Conservation (phyloP, 1,284 basidiomycete genomes). For the Pterulicium gracile region DNA sequence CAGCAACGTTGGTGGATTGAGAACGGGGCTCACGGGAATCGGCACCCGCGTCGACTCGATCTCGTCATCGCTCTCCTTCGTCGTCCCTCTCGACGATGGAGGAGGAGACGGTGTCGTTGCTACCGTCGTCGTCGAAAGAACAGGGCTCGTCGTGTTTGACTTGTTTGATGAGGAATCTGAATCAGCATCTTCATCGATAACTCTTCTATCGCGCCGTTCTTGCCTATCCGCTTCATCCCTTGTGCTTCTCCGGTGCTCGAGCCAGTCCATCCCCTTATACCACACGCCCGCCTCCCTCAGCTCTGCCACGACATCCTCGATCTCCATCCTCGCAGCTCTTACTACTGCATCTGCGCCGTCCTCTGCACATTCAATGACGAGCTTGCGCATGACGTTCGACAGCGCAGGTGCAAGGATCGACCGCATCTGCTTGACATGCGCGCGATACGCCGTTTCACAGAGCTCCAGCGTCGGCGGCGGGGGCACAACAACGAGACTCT, state of each 20-base stretch:
- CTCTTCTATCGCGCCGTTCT: slow-evolving; percentile 19
- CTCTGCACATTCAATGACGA: slow-evolving; percentile 48
- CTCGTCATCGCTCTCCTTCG: slow-evolving; percentile 13
- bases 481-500: slow-evolving; percentile 29
- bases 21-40: slow-evolving; percentile 45
- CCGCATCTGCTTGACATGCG: slow-evolving; percentile 44
- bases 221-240: slow-evolving; percentile 15
- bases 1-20: slow-evolving; percentile 44
- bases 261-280: slow-evolving; percentile 61
- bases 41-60: slow-evolving; percentile 21
- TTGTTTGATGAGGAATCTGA: slow-evolving; percentile 36
- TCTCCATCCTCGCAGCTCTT: slow-evolving; percentile 37
- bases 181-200: slow-evolving; percentile 20
- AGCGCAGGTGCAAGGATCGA: slow-evolving; percentile 50
- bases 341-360: slow-evolving; percentile 31
- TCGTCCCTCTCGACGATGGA: slow-evolving; percentile 26
- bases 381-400: slow-evolving; percentile 51
- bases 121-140: slow-evolving; percentile 60
- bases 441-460: slow-evolving; percentile 47
- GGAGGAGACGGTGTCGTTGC: slow-evolving; percentile 68
- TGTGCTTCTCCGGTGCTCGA: slow-evolving; percentile 33
- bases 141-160: slow-evolving; percentile 58
- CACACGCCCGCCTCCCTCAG: slow-evolving; percentile 46
- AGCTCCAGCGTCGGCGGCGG: slow-evolving; percentile 44
- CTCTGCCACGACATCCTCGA: slow-evolving; percentile 48